Evolutionary conservation across 306 rosid species (phyloP), one percentile per base, ranked within the genome.

Genomic region (Crotalaria pallida): DNA sequence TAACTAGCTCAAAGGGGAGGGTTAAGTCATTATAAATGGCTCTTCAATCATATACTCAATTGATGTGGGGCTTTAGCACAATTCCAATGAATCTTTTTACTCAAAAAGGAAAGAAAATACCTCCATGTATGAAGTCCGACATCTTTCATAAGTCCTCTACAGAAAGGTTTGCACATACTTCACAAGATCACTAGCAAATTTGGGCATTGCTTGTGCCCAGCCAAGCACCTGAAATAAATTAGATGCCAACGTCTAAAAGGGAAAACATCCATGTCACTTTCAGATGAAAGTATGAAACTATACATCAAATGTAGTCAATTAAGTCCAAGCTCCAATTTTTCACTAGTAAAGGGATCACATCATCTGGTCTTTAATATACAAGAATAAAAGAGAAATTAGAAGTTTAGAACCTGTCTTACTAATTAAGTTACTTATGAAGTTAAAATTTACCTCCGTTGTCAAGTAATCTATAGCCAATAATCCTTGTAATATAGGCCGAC

Each of bases 181-280:
- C 72, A 89, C 99, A 73, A 95, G 89, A 68, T 95, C 99, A 66
- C 82, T 73, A 57, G 97, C 82, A 79, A 91, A 95, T 85, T 91
- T 95, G 72, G 99, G 99, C 99, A 95, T 91, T 71, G 97, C 97
- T 82, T 91, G 96, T 65, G 96, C 99, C 99, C 99, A 95, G 69
- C 97, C 97, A 83, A 91, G 95, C 65, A 95, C 99, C 99, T 95
- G 71, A 12, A 77, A 43, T 60, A 76, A 59, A 62, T 65, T 48
- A 72, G 70, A 52, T 75, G 71, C 50, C 74, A 63, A 48, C 79
- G 23, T 38, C 24, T 48, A 21, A 59, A 59, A 69, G 38, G 50
- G 61, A 40, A 75, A 41, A 65, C 17, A 38, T 51, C 68, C 26
- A 63, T 67, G 58, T 58, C 31, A 65, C 65, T 48, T 71, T 75